Evolutionary conservation across 495 filamentous ascomycete species (phyloP).

Genomic region (Pseudomonodictys pantanalensis): DNA sequence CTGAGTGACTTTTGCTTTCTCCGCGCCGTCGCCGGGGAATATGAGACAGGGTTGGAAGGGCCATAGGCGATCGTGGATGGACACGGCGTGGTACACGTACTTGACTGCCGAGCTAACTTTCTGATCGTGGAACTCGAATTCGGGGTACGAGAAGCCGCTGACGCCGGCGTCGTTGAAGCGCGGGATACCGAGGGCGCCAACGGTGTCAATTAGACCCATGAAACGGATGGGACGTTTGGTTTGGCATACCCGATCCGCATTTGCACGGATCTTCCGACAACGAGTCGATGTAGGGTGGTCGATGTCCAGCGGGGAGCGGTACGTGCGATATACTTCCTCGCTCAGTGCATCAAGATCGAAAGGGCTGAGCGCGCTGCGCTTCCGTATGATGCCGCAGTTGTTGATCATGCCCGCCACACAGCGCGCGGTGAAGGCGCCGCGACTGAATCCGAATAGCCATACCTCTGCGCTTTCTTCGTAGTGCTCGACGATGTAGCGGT

Average conservation of each 20-base stretch:
- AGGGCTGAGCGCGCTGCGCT: not conserved
- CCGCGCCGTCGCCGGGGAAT: not conserved
- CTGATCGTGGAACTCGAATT: conserved; percentile 28
- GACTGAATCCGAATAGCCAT: conserved; percentile 26
- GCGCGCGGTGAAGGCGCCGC: conserved; percentile 23
- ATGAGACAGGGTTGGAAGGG: conserved; percentile 27
- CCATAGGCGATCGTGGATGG: conserved; percentile 26
- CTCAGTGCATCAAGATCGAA: conserved; percentile 7
- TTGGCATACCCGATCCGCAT: conserved; percentile 8
- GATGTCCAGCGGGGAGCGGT: conserved; percentile 20
- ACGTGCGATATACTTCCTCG: conserved; percentile 23
- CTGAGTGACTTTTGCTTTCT: conserved; percentile 10
- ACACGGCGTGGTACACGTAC: conserved; percentile 19
- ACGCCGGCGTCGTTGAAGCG: conserved; percentile 20
- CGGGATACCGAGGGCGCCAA: conserved; percentile 24
- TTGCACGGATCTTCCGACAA: not conserved
- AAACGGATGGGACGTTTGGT: conserved; percentile 1
- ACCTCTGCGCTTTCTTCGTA: conserved; percentile 17
- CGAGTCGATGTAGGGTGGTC: conserved; percentile 10
- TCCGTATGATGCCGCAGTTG: conserved; percentile 28
- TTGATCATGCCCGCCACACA: conserved; percentile 32
- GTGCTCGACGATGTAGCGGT: conserved; percentile 26
- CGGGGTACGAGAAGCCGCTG: conserved; percentile 27
- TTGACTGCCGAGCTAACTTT: conserved; percentile 15
- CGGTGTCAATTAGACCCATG: conserved; percentile 21